Percentiles rank a stretch among this genome's conserved stretches.
Evolutionary conservation across 2,329 filamentous ascomycete genomes (phyloP).

Genomic region (Clarireedia sp.): DNA sequence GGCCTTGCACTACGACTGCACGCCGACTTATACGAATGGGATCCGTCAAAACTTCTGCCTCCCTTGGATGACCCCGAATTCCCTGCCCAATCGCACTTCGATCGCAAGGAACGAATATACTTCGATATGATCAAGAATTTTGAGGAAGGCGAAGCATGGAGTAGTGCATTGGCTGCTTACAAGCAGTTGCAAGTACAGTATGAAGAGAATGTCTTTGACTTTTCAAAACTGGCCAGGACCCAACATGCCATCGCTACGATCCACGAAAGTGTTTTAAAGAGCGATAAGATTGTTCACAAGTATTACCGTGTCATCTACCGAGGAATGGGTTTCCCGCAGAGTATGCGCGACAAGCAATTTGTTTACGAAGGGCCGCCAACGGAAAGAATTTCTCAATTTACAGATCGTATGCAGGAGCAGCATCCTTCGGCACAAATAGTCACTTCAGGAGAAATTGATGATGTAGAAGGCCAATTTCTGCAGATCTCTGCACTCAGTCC

Average conservation of each 20-base stretch:
- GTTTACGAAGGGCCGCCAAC: constrained; percentile 76
- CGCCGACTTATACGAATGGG: constrained; percentile 89
- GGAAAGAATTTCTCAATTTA: constrained; percentile 74
- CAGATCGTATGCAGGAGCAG: constrained; percentile 85
- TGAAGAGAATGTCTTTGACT: constrained; percentile 82
- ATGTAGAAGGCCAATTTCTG: constrained; percentile 85
- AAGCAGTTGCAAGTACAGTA: constrained; percentile 89
- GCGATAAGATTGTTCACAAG: constrained; percentile 67
- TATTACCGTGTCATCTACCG: constrained; percentile 91
- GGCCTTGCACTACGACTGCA: constrained; percentile 84
- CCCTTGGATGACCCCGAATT: constrained; percentile 68
- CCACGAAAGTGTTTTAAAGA: constrained; percentile 80
- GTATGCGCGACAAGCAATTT: constrained; percentile 80
- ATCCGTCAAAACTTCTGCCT: constrained; percentile 58
- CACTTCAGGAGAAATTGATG: constrained; percentile 60
- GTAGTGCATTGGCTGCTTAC: constrained; percentile 78
- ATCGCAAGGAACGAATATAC: constrained; percentile 85
- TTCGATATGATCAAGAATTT: constrained; percentile 94
- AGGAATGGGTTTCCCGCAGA: constrained; percentile 77
- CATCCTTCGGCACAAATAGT: constrained; percentile 81
- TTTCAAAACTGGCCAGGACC: constrained; percentile 79
- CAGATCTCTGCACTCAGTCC: constrained; percentile 74
- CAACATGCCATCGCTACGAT: constrained; percentile 88
- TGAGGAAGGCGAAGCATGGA: constrained; percentile 91
- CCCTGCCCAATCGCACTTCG: constrained; percentile 77